Evolutionary conservation across 2,329 filamentous ascomycete species (phyloP).

Genomic region (Cryphonectria parasitica): DNA sequence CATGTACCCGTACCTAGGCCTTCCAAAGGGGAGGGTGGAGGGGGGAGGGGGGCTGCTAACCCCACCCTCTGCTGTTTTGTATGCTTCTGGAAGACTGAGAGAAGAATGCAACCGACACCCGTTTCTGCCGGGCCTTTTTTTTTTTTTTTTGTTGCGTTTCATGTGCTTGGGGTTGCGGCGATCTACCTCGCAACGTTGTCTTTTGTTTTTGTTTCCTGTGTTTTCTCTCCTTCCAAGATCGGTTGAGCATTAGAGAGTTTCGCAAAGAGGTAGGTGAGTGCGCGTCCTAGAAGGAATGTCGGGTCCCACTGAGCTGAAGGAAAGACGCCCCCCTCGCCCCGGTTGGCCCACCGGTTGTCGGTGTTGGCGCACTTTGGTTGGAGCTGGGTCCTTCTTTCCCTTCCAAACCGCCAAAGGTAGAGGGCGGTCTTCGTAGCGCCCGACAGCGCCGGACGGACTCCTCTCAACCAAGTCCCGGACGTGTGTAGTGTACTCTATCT

Average conservation of each 20-base stretch:
- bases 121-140: not conserved
- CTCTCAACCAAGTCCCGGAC: constrained; percentile 6
- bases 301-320: constrained; percentile 2
- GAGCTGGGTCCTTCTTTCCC: not conserved
- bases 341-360: constrained; percentile 5
- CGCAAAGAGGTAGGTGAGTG: constrained; percentile 18
- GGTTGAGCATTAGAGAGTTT: not conserved
- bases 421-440: constrained; percentile 12
- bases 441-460: constrained; percentile 7
- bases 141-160: not conserved
- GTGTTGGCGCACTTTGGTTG: not conserved
- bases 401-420: not conserved
- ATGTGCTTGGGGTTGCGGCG: not conserved
- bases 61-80: not conserved
- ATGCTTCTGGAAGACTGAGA: constrained; percentile 9
- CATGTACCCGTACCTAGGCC: too few species aligned
- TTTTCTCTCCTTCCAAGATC: constrained; percentile 7
- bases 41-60: not conserved
- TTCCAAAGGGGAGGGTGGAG: too few species aligned
- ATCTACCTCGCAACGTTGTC: not conserved
- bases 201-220: not conserved
- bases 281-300: not conserved
- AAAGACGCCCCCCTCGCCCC: not conserved
- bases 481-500: not conserved
- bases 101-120: not conserved